These are phyloP conservation scores for Lecanicillium sp. DNA, from an alignment of 2,329 filamentous ascomycete species.

Conservation along the genomic window DNA sequence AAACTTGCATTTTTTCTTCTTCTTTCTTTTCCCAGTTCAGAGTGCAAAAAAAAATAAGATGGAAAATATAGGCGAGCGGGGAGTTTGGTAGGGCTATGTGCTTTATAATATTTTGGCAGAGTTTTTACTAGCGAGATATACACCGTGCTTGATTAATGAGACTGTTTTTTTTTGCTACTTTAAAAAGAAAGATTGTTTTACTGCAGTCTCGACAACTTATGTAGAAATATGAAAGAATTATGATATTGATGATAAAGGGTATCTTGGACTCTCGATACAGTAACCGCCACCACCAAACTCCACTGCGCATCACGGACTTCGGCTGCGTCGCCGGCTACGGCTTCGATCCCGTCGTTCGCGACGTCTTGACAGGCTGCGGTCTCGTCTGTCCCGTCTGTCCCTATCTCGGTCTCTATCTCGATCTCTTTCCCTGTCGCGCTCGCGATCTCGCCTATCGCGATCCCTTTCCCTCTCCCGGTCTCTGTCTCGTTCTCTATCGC, in stretches of 20 bases:
- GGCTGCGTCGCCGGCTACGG: constrained; percentile 32
- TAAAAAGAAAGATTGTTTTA: not conserved
- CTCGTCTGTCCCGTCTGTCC: constrained; percentile 13
- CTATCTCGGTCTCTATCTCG: constrained; percentile 12
- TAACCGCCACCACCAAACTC: not conserved
- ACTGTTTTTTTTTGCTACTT: not conserved
- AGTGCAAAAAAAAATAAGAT: too few relatives aligned
- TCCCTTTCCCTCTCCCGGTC: constrained; percentile 33
- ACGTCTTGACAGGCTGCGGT: constrained; percentile 26
- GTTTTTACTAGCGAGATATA: too few relatives aligned
- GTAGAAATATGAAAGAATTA: not conserved
- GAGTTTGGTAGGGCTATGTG: too few relatives aligned
- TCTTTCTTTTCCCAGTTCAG: constrained; percentile 2
- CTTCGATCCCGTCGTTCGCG: constrained; percentile 27
- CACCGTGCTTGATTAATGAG: too few relatives aligned
- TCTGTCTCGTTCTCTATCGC: constrained; percentile 22
- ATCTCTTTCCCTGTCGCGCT: constrained; percentile 16
- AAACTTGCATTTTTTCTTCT: constrained; percentile 1
- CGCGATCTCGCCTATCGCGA: constrained; percentile 22
- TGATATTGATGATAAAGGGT: not conserved
- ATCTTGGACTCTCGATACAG: not conserved
- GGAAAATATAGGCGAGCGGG: too few relatives aligned
- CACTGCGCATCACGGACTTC: constrained; percentile 18
- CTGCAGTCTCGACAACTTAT: not conserved
- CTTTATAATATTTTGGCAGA: too few relatives aligned